Conservation (phyloP, 345 rosid species). For the Melaleuca alternifolia region DNA sequence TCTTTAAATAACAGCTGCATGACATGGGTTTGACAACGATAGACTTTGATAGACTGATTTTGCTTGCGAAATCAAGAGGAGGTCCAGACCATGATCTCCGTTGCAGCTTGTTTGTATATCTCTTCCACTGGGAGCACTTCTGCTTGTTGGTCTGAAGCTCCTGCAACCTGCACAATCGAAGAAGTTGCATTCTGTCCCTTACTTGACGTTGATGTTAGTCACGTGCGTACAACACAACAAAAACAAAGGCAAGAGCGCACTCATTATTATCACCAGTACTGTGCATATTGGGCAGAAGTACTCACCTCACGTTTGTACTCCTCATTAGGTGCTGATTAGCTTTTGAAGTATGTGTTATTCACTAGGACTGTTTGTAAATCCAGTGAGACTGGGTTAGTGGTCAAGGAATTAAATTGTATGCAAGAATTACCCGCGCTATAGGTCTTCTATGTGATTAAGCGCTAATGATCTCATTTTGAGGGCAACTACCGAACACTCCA, state of each 20-base stretch:
- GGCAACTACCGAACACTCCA: background rate
- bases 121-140: constrained; percentile 34
- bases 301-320: background rate
- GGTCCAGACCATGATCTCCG: constrained; percentile 37
- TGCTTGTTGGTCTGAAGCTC: constrained; percentile 19
- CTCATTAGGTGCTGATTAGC: background rate
- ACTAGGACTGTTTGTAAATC: background rate
- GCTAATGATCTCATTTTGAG: background rate
- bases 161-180: constrained; percentile 13
- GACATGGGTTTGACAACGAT: background rate
- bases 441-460: background rate
- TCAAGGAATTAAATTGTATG: background rate
- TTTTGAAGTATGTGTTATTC: background rate
- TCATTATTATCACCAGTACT: background rate
- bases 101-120: constrained; percentile 45
- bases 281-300: background rate
- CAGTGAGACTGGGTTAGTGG: background rate
- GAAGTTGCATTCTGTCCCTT: background rate
- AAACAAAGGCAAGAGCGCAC: background rate
- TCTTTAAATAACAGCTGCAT: background rate
- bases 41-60: background rate
- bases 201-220: background rate
- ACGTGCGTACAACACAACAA: background rate
- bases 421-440: background rate
- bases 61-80: constrained; percentile 13